These are phyloP conservation scores for Saccharomyces hybrid DNA, from an alignment of 1,139 yeast species.

Conservation along the genomic window DNA sequence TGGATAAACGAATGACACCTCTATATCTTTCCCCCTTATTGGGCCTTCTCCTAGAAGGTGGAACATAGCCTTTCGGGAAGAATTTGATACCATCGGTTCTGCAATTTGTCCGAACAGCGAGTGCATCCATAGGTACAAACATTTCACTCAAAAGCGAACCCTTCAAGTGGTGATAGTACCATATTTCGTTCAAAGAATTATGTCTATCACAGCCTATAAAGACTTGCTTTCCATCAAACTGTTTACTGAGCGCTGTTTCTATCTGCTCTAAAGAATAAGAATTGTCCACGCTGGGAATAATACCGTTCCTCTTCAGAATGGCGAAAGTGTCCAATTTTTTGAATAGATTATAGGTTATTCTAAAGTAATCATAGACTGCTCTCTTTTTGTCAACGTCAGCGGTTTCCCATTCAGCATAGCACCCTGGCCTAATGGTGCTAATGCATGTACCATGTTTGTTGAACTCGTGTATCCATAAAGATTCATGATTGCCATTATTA, in stretches of 20 bases:
- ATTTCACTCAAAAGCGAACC: conserved; percentile 67
- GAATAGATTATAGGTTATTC: conserved; percentile 56
- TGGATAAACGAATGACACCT: conserved; percentile 49
- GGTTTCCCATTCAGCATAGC: conserved; percentile 41
- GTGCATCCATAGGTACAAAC: conserved; percentile 58
- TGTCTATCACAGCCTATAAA: conserved; percentile 63
- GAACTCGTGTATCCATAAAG: conserved; percentile 87
- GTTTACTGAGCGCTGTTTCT: conserved; percentile 50
- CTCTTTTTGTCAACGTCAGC: conserved; percentile 34
- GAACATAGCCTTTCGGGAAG: conserved; percentile 58
- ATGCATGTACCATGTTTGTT: conserved; percentile 95
- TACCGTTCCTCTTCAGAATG: conserved; percentile 60
- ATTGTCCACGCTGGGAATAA: conserved; percentile 52
- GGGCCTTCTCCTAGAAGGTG: conserved; percentile 20
- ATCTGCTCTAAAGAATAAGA: conserved; percentile 64
- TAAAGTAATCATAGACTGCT: conserved; percentile 75
- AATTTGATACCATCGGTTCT: conserved; percentile 64
- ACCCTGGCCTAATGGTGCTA: conserved; percentile 64
- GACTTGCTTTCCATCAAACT: conserved; percentile 54
- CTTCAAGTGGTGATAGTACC: conserved; percentile 77
- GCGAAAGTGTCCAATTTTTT: conserved; percentile 61
- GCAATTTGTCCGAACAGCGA: conserved; percentile 49
- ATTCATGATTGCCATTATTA: conserved; percentile 63
- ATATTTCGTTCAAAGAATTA: conserved; percentile 71
- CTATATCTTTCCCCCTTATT: conserved; percentile 20